Evolutionary conservation across 352 stramenopile species (phyloP).

Genomic region (Thraustochytrium sp.): DNA sequence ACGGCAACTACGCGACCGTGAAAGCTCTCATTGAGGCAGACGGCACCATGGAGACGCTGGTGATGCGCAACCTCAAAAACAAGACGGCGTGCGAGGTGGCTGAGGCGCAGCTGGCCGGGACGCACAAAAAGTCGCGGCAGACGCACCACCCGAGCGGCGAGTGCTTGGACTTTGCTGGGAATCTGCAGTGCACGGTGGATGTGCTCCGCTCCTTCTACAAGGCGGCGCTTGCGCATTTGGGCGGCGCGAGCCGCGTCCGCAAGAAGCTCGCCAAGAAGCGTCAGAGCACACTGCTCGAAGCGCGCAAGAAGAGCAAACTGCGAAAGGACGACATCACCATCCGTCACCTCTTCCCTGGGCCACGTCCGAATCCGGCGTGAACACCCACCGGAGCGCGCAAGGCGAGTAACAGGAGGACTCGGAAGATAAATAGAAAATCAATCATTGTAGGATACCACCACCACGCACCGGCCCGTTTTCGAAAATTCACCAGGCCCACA

Average conservation of each 20-base stretch:
- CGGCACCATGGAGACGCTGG: neutral
- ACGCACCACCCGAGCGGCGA: neutral
- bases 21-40: neutral
- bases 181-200: neutral
- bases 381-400: too few species aligned
- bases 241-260: neutral
- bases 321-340: neutral
- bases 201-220: neutral
- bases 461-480: too few species aligned
- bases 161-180: neutral
- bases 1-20: neutral
- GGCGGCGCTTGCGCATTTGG: neutral
- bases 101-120: too few species aligned
- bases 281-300: neutral
- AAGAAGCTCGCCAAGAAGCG: neutral
- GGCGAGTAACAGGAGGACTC: too few species aligned
- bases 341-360: neutral
- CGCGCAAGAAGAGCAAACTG: neutral
- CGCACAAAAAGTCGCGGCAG: too few species aligned
- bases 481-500: constrained; percentile 13
- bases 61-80: neutral
- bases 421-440: too few species aligned
- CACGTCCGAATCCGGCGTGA: too few species aligned
- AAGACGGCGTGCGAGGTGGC: neutral
- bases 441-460: too few species aligned